Conservation (phyloP, 169 alveolate genomes). For the Ichthyophthirius multifiliis region DNA sequence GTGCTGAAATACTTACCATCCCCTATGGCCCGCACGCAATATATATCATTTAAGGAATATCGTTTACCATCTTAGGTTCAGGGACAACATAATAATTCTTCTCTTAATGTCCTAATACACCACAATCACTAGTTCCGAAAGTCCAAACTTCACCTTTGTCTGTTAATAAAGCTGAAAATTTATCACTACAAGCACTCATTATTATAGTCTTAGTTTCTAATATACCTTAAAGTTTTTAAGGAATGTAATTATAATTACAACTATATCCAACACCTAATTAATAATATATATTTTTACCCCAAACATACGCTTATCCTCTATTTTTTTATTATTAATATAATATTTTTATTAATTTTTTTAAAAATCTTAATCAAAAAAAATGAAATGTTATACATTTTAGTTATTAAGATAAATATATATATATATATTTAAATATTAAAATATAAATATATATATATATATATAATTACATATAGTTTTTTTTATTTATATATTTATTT, state of each 20-base stretch:
- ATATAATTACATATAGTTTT: no score
- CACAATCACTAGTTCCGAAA: conserved; percentile 65
- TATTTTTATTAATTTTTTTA: no score
- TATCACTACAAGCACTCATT: conserved; percentile 49
- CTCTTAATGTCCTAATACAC: conserved; percentile 46
- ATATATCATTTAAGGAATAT: conserved; percentile 27
- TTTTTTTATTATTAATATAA: not conserved
- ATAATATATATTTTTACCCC: conserved; percentile 31
- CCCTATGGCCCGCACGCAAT: conserved; percentile 24
- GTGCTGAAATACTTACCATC: conserved; percentile 21
- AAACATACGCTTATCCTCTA: conserved; percentile 25
- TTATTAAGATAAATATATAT: no score
- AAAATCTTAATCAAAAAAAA: no score
- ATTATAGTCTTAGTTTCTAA: conserved; percentile 27
- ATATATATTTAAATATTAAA: not conserved
- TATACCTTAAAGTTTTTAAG: conserved; percentile 26
- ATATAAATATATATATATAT: no score
- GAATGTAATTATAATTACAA: conserved; percentile 20
- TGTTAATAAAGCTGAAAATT: conserved; percentile 53
- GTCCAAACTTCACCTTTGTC: conserved; percentile 57
- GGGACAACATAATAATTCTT: conserved; percentile 33
- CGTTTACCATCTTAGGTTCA: conserved; percentile 43
- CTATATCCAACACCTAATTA: conserved; percentile 34
- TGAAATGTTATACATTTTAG: no score
- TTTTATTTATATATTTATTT: no score